These are phyloP conservation scores for Fusarium sp. DNA, from an alignment of 2,329 filamentous ascomycete genomes.

Conservation along the genomic window DNA sequence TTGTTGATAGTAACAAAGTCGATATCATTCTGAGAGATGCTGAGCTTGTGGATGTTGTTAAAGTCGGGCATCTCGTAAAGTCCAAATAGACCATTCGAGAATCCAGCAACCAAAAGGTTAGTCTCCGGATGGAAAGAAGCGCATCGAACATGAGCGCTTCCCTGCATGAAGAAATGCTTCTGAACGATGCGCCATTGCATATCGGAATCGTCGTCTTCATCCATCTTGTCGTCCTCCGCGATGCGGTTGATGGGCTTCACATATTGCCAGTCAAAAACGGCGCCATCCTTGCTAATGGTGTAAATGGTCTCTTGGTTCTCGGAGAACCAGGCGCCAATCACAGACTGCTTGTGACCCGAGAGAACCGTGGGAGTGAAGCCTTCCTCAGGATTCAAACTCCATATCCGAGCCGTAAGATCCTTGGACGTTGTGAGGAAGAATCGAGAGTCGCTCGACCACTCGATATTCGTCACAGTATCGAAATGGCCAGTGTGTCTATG, in stretches of 20 bases:
- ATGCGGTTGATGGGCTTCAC: conserved; percentile 68
- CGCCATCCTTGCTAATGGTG: conserved; percentile 97
- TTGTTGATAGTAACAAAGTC: conserved; percentile 95
- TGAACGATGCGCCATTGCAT: conserved; percentile 93
- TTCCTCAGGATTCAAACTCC: conserved; percentile 89
- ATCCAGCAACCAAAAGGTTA: conserved; percentile 94
- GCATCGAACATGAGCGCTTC: conserved; percentile 86
- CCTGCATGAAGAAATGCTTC: conserved; percentile 94
- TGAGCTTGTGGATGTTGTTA: conserved; percentile 90
- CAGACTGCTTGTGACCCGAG: conserved; percentile 89
- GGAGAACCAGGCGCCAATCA: conserved; percentile 97
- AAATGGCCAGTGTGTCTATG: conserved; percentile 90
- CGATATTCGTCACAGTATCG: conserved; percentile 85
- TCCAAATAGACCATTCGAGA: conserved; percentile 93
- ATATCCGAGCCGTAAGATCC: conserved; percentile 93
- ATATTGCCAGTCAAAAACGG: conserved; percentile 94
- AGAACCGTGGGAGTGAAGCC: conserved; percentile 91
- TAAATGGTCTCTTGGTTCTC: conserved; percentile 95
- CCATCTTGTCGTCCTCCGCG: conserved; percentile 71
- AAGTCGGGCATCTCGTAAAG: conserved; percentile 97
- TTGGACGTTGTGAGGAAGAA: conserved; percentile 95
- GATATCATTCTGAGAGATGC: conserved; percentile 96
- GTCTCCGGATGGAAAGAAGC: conserved; percentile 89
- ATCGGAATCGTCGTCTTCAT: conserved; percentile 71
- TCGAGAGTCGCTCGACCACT: conserved; percentile 96